Percentiles rank a stretch among this genome's conserved stretches.
phyloP scores from a whole-genome alignment of 1,284 basidiomycete genomes.

The Schizopora paradoxa region DNA sequence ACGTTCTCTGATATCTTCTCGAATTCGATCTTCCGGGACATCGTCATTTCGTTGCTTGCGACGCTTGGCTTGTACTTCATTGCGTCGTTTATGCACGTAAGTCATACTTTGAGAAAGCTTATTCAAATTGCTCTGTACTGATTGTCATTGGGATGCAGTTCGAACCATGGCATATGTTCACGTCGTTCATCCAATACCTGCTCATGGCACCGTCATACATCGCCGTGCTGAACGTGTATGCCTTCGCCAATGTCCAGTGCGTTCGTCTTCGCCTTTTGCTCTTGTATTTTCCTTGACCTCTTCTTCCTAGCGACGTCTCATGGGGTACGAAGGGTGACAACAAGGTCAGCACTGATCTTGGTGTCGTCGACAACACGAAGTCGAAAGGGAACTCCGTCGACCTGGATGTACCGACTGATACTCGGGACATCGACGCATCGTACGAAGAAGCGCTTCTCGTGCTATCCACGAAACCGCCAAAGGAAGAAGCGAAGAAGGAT shows the following conservation, averaged over 20 bases:
- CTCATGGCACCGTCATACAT: conserved; percentile 92
- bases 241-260: conserved; percentile 80
- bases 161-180: conserved; percentile 91
- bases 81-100: conserved; percentile 76
- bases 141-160: conserved; percentile 40
- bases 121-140: not conserved
- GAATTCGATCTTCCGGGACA: conserved; percentile 79
- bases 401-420: conserved; percentile 72
- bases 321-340: conserved; percentile 94
- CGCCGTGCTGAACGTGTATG: conserved; percentile 85
- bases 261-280: conserved; percentile 23
- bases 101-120: conserved; percentile 31
- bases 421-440: conserved; percentile 82
- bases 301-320: conserved; percentile 53
- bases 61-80: conserved; percentile 84
- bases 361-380: conserved; percentile 62
- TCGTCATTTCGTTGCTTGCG: conserved; percentile 80
- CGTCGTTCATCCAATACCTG: conserved; percentile 91
- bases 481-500: conserved; percentile 59
- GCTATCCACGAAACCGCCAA: conserved; percentile 69
- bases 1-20: conserved; percentile 55
- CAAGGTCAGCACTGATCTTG: conserved; percentile 78
- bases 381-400: conserved; percentile 72
- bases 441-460: conserved; percentile 84
- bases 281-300: conserved; percentile 6